Base-by-base conservation (phyloP, 148 eudicot species). In the Nyssa sinensis region DNA sequence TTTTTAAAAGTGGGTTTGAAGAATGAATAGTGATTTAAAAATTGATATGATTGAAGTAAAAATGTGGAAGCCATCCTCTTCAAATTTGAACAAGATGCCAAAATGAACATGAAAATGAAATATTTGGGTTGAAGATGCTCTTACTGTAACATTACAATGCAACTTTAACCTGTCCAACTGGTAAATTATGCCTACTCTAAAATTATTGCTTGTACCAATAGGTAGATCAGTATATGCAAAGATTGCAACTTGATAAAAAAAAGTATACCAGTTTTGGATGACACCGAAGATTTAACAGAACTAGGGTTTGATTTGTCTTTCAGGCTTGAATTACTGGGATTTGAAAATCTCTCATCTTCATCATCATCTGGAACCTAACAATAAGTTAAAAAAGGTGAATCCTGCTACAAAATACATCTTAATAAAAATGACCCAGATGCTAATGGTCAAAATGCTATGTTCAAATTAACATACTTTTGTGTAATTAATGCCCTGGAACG, bases 251-350 rank as follows among this genome's bases (percentile, higher is more conserved):
- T 27, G 7, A 28, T 30, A 0, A 3, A 76, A 69, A 30, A 58
- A 62, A 31, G 49, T 84, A n/a, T n/a, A 95, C 99, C 99, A 47
- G 90, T 60, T 81, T 84, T 90, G 51, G 89, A 75, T 71, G 86
- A 71, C 79, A 66, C 81, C n/a, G 88, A 79, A 67, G 70, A 59
- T 65, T 81, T 81, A 10, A 32, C 62, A 65, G 80, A 73, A 75
- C 34, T 81, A 35, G 82, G 51, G 77, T 77, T 86, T 62, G 84
- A 70, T 76, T 69, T 77, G 35, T 91, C 92, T 0, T 86, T 78
- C 72, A 84, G 91, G 78, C 91, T 88, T 67, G 86, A 83, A 74
- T 49, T 80, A 71, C 81, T 81, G 53, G 86, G 80, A 73, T 78
- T 81, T 35, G 91, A 84, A 4, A 66, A 66, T 27, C 69, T 83